Conservation (phyloP, 108 stramenopile species). For the Cyclotella distinguenda region DNA sequence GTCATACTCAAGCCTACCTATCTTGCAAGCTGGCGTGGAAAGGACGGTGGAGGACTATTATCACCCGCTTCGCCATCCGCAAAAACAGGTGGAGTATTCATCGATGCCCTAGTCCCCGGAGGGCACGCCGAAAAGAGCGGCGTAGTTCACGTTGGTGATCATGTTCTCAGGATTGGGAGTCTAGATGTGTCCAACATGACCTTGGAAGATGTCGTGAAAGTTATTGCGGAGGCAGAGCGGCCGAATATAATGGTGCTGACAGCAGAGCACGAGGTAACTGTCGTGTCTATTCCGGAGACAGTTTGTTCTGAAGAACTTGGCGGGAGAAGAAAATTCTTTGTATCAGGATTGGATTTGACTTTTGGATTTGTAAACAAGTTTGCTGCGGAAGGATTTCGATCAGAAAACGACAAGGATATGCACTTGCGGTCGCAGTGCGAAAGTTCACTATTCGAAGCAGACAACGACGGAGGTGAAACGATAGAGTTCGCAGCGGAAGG, state of each 20-base stretch:
- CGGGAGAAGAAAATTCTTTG: slow-evolving; percentile 6
- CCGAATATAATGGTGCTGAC: slow-evolving; percentile 68
- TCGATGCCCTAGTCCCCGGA: slow-evolving; percentile 73
- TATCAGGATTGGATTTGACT: slow-evolving; percentile 38
- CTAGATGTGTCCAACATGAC: slow-evolving; percentile 70
- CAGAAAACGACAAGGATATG: no score
- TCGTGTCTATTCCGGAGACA: slow-evolving; percentile 47
- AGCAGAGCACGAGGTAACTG: slow-evolving; percentile 35
- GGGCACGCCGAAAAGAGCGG: slow-evolving; percentile 72
- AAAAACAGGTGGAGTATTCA: slow-evolving; percentile 73
- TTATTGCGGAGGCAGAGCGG: slow-evolving; percentile 62
- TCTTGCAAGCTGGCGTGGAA: slow-evolving; percentile 48
- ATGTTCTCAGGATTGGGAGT: slow-evolving; percentile 62
- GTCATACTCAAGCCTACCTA: slow-evolving; percentile 81
- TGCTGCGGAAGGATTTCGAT: slow-evolving; percentile 26
- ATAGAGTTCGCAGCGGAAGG: no score
- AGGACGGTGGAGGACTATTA: slow-evolving; percentile 27
- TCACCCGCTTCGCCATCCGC: slow-evolving; percentile 9
- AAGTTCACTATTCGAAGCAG: no score
- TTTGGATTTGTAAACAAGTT: slow-evolving; percentile 40
- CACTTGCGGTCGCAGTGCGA: no score
- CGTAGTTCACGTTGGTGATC: slow-evolving; percentile 69
- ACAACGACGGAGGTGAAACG: no score
- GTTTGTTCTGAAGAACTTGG: background rate
- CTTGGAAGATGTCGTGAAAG: slow-evolving; percentile 61